Evolutionary conservation across 805 yeast species (phyloP).

Genomic region (Nematodospora valgi): DNA sequence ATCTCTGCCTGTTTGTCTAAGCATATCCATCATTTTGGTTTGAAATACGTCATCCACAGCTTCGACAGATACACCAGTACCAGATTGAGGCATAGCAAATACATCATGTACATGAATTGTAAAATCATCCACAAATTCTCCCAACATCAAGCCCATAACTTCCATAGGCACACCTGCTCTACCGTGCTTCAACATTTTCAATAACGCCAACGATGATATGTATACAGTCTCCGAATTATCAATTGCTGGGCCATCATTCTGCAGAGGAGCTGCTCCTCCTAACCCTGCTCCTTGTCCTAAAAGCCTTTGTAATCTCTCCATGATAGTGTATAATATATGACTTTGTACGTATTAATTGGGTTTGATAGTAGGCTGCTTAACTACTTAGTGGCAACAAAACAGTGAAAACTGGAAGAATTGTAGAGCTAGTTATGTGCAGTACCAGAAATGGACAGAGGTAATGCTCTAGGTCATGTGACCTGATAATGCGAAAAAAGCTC

Average conservation of each 20-base stretch:
- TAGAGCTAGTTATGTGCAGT: no score
- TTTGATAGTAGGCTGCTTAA: no score
- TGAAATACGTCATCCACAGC: slow-evolving; percentile 99
- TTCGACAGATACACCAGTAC: slow-evolving; percentile 98
- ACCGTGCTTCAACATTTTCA: slow-evolving; percentile 97
- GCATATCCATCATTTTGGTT: slow-evolving; percentile 99
- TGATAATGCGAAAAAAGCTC: no score
- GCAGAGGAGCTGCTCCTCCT: slow-evolving; percentile 43
- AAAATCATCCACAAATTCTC: slow-evolving; percentile 95
- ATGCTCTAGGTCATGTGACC: no score
- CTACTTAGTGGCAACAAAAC: no score
- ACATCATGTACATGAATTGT: slow-evolving; percentile 97
- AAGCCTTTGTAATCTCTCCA: slow-evolving; percentile 51
- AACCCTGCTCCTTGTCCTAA: slow-evolving; percentile 45
- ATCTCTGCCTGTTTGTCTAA: slow-evolving; percentile 97
- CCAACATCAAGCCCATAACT: slow-evolving; percentile 97
- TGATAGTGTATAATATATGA: slow-evolving; percentile 12
- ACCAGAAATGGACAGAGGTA: no score
- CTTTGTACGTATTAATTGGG: background rate
- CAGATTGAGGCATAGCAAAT: slow-evolving; percentile 98
- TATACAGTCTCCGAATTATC: slow-evolving; percentile 96
- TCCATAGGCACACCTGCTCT: slow-evolving; percentile 83
- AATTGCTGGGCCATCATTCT: slow-evolving; percentile 71
- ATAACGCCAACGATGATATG: slow-evolving; percentile 89
- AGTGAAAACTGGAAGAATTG: no score